Conservation (phyloP, 495 filamentous ascomycete genomes). For the Letharia columbiana region DNA sequence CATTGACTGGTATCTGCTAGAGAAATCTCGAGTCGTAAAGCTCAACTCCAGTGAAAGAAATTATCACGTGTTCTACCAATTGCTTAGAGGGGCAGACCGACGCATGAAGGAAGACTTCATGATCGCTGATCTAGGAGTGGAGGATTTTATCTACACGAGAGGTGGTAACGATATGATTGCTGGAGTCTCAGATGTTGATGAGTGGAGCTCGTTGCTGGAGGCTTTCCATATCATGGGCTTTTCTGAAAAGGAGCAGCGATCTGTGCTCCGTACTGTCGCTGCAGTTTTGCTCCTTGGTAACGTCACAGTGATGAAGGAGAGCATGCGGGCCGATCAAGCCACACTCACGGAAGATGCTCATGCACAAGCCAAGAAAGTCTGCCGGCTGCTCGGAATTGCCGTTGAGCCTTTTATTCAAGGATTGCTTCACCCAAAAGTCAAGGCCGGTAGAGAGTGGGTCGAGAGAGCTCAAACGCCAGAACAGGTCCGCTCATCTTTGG, state of each 20-base stretch:
- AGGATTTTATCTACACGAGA: conserved; percentile 85
- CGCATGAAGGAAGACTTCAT: conserved; percentile 67
- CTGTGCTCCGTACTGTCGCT: conserved; percentile 79
- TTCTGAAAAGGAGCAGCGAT: conserved; percentile 70
- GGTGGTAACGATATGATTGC: conserved; percentile 84
- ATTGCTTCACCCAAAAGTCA: conserved; percentile 83
- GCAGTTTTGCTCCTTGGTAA: conserved; percentile 93
- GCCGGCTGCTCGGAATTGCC: conserved; percentile 74
- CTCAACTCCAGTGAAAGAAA: conserved; percentile 82
- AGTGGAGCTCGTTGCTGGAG: conserved; percentile 84
- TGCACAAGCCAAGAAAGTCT: conserved; percentile 64
- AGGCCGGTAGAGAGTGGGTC: conserved; percentile 95
- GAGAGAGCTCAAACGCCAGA: conserved; percentile 96
- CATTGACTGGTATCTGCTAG: conserved; percentile 97
- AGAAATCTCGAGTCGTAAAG: conserved; percentile 91
- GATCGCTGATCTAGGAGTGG: conserved; percentile 59
- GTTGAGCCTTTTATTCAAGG: conserved; percentile 79
- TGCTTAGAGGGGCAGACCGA: conserved; percentile 72
- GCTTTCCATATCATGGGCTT: conserved; percentile 95
- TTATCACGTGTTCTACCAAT: conserved; percentile 97
- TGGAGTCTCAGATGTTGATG: conserved; percentile 83
- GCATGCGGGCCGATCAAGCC: conserved; percentile 82
- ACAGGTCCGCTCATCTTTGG: conserved; percentile 81
- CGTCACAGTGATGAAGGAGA: conserved; percentile 79
- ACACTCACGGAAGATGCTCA: conserved; percentile 64